A percentile compares a stretch with the other conserved stretches of the same genome.
Conservation (phyloP, 306 rosid species). For the Lotus japonicus region DNA sequence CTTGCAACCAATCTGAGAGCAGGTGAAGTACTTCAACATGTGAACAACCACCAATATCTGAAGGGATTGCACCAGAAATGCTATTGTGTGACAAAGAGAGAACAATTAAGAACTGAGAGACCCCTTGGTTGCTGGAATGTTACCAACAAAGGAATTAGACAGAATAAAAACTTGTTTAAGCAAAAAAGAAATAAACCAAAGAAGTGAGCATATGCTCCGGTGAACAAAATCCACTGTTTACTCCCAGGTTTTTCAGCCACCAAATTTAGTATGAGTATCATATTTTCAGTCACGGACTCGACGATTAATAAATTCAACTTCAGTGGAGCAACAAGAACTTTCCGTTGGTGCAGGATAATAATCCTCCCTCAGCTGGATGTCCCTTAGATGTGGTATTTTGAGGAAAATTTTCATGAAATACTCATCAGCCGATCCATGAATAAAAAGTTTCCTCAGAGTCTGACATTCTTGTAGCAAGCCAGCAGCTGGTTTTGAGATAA, state of each 20-base stretch:
- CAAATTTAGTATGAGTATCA: not conserved
- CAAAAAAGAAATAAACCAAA: not conserved
- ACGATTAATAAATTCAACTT: constrained; percentile 47
- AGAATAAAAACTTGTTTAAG: no score
- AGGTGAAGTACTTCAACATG: constrained; percentile 64
- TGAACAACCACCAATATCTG: constrained; percentile 58
- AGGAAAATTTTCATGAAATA: constrained; percentile 59
- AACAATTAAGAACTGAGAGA: constrained; percentile 48
- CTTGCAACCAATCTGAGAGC: constrained; percentile 41
- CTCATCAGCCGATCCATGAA: constrained; percentile 56
- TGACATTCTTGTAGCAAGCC: constrained; percentile 47
- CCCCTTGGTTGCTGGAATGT: constrained; percentile 62
- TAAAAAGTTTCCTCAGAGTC: constrained; percentile 56
- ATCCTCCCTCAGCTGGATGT: constrained; percentile 58
- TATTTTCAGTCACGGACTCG: constrained; percentile 32
- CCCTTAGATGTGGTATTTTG: constrained; percentile 37
- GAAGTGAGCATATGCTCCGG: not conserved
- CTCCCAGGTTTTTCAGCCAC: not conserved
- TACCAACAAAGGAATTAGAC: constrained; percentile 47
- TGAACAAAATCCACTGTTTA: no score
- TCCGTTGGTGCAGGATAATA: constrained; percentile 66
- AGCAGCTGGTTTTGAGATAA: constrained; percentile 51
- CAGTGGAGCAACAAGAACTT: constrained; percentile 64
- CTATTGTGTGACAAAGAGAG: constrained; percentile 52
- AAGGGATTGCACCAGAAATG: constrained; percentile 49